These are phyloP conservation scores for Parafenestella ontariensis DNA, from an alignment of 2,329 filamentous ascomycete species.

Conservation along the genomic window DNA sequence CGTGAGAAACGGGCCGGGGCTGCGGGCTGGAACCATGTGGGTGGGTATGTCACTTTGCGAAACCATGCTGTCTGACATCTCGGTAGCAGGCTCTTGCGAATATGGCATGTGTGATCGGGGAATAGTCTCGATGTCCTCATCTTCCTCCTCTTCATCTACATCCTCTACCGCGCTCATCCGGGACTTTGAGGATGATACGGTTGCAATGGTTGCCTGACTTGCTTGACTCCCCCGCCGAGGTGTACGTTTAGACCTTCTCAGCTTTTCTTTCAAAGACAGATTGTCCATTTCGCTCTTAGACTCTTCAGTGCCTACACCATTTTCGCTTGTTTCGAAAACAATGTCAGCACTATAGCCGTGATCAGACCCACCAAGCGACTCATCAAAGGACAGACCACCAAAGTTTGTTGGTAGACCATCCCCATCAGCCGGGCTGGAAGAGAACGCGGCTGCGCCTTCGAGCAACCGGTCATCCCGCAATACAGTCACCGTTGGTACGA, in stretches of 20 bases:
- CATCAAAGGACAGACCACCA: slow-evolving; percentile 23
- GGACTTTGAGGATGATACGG: slow-evolving; percentile 51
- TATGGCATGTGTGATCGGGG: slow-evolving; percentile 39
- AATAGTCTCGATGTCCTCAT: slow-evolving; percentile 59
- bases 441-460: slow-evolving; percentile 23
- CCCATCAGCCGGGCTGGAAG: slow-evolving; percentile 14
- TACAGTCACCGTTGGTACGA: slow-evolving; percentile 7
- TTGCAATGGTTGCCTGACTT: slow-evolving; percentile 49
- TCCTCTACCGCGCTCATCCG: slow-evolving; percentile 49
- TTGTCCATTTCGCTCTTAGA: slow-evolving; percentile 12
- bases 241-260: slow-evolving; percentile 35
- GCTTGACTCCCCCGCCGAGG: slow-evolving; percentile 41
- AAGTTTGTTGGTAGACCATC: slow-evolving; percentile 21
- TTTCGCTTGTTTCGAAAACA: slow-evolving; percentile 41
- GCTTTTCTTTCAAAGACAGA: slow-evolving; percentile 35
- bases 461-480: slow-evolving; percentile 33
- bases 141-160: slow-evolving; percentile 47
- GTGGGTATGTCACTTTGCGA: slow-evolving; percentile 46
- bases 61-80: slow-evolving; percentile 40
- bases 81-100: slow-evolving; percentile 25
- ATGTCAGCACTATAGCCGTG: slow-evolving; percentile 30
- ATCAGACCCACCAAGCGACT: slow-evolving; percentile 17
- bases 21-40: slow-evolving; percentile 28
- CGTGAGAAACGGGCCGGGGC: slow-evolving; percentile 50
- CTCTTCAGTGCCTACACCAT: slow-evolving; percentile 16